Conservation (phyloP, 305 asterid species). For the Solanum hybrid region DNA sequence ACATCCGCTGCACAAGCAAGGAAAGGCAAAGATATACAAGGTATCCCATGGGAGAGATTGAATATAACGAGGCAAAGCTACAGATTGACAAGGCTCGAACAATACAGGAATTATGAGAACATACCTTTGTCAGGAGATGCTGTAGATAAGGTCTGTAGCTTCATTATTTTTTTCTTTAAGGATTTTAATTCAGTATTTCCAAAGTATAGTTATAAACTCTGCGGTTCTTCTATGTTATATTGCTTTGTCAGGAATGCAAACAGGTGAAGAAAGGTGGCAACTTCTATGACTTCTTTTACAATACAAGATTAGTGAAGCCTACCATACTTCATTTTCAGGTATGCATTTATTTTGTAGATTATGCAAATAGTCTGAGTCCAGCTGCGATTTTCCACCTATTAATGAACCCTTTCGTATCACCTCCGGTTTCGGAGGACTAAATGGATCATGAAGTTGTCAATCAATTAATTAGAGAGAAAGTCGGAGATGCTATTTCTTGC, state of each 20-base stretch:
- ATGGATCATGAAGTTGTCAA: background rate
- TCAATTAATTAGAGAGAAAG: background rate
- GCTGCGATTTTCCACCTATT: background rate
- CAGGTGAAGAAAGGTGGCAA: slow-evolving; percentile 37
- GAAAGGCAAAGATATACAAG: slow-evolving; percentile 75
- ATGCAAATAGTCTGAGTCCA: background rate
- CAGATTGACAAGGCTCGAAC: slow-evolving; percentile 57
- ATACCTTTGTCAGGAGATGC: slow-evolving; percentile 53
- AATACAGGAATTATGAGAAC: slow-evolving; percentile 59
- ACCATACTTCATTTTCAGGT: slow-evolving; percentile 85
- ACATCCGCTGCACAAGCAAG: slow-evolving; percentile 75
- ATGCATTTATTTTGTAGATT: background rate
- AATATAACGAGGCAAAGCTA: slow-evolving; percentile 56
- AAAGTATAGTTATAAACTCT: background rate
- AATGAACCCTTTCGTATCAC: background rate
- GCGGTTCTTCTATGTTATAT: background rate
- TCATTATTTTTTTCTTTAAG: background rate
- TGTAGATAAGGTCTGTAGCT: slow-evolving; percentile 42
- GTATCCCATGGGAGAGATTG: slow-evolving; percentile 70
- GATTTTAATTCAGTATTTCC: background rate
- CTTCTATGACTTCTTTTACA: slow-evolving; percentile 58
- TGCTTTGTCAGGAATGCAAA: slow-evolving; percentile 28
- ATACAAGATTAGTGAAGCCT: slow-evolving; percentile 74
- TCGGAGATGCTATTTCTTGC: background rate
- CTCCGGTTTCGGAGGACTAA: background rate